phyloP scores from a whole-genome alignment of 108 stramenopile species.

The Nannochloropsis oceanica region DNA sequence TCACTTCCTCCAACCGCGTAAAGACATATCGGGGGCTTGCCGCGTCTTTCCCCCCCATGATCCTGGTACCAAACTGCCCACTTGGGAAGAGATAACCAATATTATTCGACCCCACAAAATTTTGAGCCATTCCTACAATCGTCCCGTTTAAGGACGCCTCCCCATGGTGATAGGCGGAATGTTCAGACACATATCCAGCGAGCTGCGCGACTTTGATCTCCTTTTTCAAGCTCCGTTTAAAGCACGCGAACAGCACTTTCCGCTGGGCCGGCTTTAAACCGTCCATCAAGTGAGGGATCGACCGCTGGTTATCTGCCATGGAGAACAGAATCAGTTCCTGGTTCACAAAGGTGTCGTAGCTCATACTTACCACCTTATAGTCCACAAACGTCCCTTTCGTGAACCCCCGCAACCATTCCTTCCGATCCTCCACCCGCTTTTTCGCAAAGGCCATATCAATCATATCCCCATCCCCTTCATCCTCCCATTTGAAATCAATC shows the following conservation, averaged over 20 bases:
- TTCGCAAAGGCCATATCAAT: constrained; percentile 98
- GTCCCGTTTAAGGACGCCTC: constrained; percentile 82
- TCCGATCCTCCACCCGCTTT: constrained; percentile 78
- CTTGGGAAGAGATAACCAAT: constrained; percentile 81
- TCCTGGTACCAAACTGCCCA: constrained; percentile 95
- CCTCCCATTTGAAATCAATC: constrained; percentile 40
- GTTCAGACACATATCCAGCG: constrained; percentile 69
- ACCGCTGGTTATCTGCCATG: constrained; percentile 75
- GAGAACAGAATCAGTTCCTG: constrained; percentile 92
- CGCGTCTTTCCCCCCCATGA: constrained; percentile 86
- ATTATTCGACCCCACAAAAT: constrained; percentile 90
- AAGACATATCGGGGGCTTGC: constrained; percentile 98
- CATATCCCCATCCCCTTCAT: constrained; percentile 47
- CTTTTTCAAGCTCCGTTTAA: constrained; percentile 91
- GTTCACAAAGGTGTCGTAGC: constrained; percentile 88
- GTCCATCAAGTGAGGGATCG: constrained; percentile 84
- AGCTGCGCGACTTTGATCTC: constrained; percentile 84
- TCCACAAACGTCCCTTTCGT: constrained; percentile 71
- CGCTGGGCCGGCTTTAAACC: constrained; percentile 97
- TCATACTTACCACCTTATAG: constrained; percentile 53
- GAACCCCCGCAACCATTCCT: constrained; percentile 65
- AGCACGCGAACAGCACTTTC: constrained; percentile 92
- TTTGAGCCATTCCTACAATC: constrained; percentile 93
- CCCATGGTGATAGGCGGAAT: constrained; percentile 98
- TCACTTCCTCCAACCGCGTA: constrained; percentile 78